Conservation (phyloP, 345 rosid species). For the Bruguiera sexangula region DNA sequence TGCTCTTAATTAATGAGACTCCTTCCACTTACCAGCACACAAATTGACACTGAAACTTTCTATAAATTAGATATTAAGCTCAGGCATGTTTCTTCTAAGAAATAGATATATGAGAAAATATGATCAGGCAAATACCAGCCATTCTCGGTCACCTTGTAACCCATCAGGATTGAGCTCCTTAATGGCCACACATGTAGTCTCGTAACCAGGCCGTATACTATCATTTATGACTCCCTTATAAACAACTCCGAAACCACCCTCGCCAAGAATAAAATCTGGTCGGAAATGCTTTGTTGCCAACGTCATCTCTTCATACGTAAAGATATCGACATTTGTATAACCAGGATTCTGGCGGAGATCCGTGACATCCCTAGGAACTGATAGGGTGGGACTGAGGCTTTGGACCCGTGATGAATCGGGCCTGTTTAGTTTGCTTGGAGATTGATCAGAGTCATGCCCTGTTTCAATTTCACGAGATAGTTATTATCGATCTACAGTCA, state of each 20-base stretch:
- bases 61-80: neutral
- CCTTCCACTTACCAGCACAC: neutral
- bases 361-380: conserved; percentile 57
- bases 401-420: conserved; percentile 18
- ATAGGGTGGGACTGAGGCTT: conserved; percentile 13
- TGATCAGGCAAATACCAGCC: conserved; percentile 65
- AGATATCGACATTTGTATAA: conserved; percentile 66
- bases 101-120: neutral
- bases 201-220: conserved; percentile 54
- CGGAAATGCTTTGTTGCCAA: conserved; percentile 81
- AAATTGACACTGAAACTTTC: neutral
- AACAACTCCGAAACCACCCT: conserved; percentile 95
- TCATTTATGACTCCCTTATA: conserved; percentile 81
- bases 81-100: neutral
- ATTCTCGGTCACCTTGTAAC: conserved; percentile 94
- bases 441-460: conserved; percentile 22
- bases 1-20: neutral
- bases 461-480: neutral
- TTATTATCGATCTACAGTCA: neutral
- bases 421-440: conserved; percentile 10
- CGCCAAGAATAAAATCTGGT: conserved; percentile 83
- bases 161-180: conserved; percentile 93
- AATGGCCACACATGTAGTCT: conserved; percentile 65
- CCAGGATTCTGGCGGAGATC: conserved; percentile 73
- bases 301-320: conserved; percentile 77